phyloP scores from a whole-genome alignment of 805 yeast genomes.

The Wickerhamiella hasegawae region DNA sequence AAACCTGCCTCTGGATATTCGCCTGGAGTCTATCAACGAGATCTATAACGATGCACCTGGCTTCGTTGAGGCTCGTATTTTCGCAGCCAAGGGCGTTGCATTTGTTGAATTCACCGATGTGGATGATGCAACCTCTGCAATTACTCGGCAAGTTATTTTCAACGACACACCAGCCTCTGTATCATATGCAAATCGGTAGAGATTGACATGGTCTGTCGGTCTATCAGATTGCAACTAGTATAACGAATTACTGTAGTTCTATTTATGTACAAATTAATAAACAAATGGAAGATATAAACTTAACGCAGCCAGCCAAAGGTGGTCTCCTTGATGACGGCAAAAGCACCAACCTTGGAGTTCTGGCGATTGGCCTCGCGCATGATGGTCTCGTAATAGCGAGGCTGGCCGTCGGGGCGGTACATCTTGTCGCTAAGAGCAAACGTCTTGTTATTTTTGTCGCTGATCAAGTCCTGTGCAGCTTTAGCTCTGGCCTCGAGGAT shows the following conservation, averaged over 20 bases:
- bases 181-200: constrained; percentile 14
- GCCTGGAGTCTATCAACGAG: constrained; percentile 26
- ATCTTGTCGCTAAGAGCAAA: constrained; percentile 34
- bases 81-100: constrained; percentile 53
- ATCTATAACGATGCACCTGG: constrained; percentile 41
- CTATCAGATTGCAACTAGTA: too few relatives aligned
- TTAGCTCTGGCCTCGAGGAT: constrained; percentile 13
- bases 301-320: constrained; percentile 38
- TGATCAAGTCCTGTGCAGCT: constrained; percentile 12
- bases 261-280: background rate
- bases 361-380: constrained; percentile 56
- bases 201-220: too few relatives aligned
- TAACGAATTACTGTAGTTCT: background rate
- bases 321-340: constrained; percentile 57
- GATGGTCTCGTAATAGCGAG: constrained; percentile 57
- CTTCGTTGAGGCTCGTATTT: constrained; percentile 48
- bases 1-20: constrained; percentile 30
- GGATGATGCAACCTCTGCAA: constrained; percentile 9
- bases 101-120: constrained; percentile 51
- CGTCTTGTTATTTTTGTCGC: constrained; percentile 10
- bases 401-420: constrained; percentile 70
- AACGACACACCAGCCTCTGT: constrained; percentile 4
- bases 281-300: background rate
- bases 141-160: constrained; percentile 1
- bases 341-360: constrained; percentile 43